Evolutionary conservation across 2,329 filamentous ascomycete genomes (phyloP).

Genomic region (Trichoderma cornu-damae): DNA sequence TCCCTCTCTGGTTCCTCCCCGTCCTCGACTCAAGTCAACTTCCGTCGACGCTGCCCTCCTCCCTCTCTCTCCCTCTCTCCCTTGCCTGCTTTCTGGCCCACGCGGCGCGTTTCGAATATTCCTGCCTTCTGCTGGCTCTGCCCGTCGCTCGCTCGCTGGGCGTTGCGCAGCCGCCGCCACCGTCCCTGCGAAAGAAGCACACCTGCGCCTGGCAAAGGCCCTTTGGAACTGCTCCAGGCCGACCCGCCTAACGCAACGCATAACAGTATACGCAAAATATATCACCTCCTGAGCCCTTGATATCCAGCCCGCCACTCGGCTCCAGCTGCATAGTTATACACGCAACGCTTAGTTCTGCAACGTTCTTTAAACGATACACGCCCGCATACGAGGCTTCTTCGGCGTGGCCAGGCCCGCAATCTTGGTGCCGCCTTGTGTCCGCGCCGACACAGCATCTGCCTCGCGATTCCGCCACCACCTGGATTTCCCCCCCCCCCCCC

Average conservation of each 20-base stretch:
- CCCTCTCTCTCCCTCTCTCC: background rate
- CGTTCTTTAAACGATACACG: background rate
- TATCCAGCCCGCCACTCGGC: background rate
- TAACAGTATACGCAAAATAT: background rate
- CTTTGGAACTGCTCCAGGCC: background rate
- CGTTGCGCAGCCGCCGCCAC: background rate
- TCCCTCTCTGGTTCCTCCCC: background rate
- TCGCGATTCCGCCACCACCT: background rate
- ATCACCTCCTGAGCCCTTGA: background rate
- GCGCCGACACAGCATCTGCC: background rate
- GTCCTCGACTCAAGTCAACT: background rate
- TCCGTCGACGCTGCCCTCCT: background rate
- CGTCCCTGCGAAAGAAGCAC: background rate
- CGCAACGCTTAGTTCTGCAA: background rate
- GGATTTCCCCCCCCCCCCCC: conserved; percentile 25
- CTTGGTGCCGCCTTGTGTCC: conserved; percentile 20
- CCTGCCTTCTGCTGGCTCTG: background rate
- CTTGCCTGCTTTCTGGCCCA: background rate
- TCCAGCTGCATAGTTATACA: background rate
- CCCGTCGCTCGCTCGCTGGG: background rate
- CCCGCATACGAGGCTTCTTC: conserved; percentile 9
- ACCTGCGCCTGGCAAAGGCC: background rate
- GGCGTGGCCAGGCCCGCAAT: conserved; percentile 17
- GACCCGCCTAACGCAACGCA: background rate
- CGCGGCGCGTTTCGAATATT: background rate